Evolutionary conservation across 2,329 filamentous ascomycete genomes (phyloP).

Genomic region (Fusarium marasasianum): DNA sequence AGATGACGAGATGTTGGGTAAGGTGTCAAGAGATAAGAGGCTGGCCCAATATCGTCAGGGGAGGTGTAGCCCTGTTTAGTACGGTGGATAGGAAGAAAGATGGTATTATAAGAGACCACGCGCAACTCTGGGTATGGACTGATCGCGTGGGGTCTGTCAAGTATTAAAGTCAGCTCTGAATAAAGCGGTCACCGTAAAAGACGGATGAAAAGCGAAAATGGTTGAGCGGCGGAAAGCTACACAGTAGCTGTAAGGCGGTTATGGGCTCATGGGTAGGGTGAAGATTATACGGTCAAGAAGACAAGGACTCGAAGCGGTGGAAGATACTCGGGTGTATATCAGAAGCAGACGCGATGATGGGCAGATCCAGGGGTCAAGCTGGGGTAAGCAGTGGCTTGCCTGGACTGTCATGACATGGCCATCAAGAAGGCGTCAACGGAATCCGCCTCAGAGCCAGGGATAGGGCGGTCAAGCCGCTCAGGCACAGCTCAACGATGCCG

Average conservation of each 20-base stretch:
- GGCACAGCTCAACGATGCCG: conserved; percentile 31
- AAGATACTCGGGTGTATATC: conserved; percentile 28
- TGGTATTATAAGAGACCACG: neutral
- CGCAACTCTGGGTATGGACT: conserved; percentile 5
- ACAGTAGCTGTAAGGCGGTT: conserved; percentile 4
- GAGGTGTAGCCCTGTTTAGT: neutral
- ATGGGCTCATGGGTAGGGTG: conserved; percentile 37
- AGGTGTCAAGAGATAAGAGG: conserved; percentile 5
- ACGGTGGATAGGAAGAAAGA: neutral
- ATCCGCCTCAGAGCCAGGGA: conserved; percentile 14
- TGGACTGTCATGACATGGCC: conserved; percentile 13
- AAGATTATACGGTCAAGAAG: conserved; percentile 33
- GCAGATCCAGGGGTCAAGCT: conserved; percentile 39
- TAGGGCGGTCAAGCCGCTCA: conserved; percentile 34
- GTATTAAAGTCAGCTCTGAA: conserved; percentile 31
- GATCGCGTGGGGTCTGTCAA: conserved; percentile 28
- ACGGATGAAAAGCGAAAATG: conserved; percentile 10
- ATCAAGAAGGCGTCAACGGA: conserved; percentile 4
- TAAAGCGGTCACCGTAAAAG: conserved; percentile 34
- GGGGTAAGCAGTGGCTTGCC: conserved; percentile 33
- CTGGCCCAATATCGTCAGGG: neutral
- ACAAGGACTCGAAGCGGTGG: conserved; percentile 28
- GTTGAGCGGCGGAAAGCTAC: conserved; percentile 9
- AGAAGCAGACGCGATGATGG: conserved; percentile 30
- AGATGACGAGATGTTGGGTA: conserved; percentile 12